These are phyloP conservation scores for Hemisphaericaspora xylofermentans DNA, from an alignment of 1,139 yeast genomes.

Conservation along the genomic window DNA sequence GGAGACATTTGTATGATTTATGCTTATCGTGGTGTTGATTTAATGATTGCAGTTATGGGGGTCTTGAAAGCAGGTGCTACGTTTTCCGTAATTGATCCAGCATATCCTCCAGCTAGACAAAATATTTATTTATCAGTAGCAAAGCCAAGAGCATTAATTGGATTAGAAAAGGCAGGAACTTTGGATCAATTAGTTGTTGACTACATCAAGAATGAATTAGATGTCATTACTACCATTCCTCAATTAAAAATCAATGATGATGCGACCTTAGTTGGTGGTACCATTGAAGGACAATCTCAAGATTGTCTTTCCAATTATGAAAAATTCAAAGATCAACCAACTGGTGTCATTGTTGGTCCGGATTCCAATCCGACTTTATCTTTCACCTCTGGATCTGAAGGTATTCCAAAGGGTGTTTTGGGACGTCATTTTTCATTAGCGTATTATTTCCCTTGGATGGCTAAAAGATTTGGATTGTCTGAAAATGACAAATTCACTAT, in stretches of 20 bases:
- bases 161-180: slow-evolving; percentile 84
- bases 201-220: slow-evolving; percentile 69
- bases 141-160: slow-evolving; percentile 85
- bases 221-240: slow-evolving; percentile 71
- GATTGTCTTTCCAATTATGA: slow-evolving; percentile 56
- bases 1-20: slow-evolving; percentile 98
- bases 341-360: slow-evolving; percentile 96
- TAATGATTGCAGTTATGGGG: slow-evolving; percentile 96
- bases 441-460: slow-evolving; percentile 99
- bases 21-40: slow-evolving; percentile 95
- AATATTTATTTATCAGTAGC: slow-evolving; percentile 91
- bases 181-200: slow-evolving; percentile 75
- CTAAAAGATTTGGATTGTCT: slow-evolving; percentile 73
- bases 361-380: slow-evolving; percentile 96
- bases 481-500: slow-evolving; percentile 88
- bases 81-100: slow-evolving; percentile 97
- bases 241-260: slow-evolving; percentile 74
- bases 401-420: slow-evolving; percentile 96
- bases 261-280: slow-evolving; percentile 71
- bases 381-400: slow-evolving; percentile 98
- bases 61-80: slow-evolving; percentile 98
- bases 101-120: slow-evolving; percentile 98
- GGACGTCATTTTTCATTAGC: slow-evolving; percentile 97
- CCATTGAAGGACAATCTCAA: slow-evolving; percentile 19
- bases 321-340: slow-evolving; percentile 50